These are phyloP conservation scores for Aegilops tauschii DNA, from an alignment of 176 grass and related monocot genomes.

Conservation along the genomic window DNA sequence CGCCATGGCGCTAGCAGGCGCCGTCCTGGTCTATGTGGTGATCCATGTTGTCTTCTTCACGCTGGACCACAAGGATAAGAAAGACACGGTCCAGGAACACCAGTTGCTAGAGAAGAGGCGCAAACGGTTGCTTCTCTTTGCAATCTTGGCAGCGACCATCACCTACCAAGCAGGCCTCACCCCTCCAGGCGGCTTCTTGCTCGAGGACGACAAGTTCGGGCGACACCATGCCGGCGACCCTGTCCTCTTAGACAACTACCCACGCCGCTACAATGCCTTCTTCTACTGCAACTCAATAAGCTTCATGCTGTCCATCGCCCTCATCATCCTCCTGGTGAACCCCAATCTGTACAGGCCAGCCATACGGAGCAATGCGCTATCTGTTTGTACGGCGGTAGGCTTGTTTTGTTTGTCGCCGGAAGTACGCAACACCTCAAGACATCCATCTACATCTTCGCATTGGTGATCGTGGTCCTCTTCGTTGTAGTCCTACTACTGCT, in stretches of 20 bases:
- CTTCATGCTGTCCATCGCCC: too few relatives aligned
- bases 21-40: neutral
- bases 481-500: neutral
- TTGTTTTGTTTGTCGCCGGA: too few relatives aligned
- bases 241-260: neutral
- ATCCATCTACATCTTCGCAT: neutral
- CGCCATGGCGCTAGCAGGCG: neutral
- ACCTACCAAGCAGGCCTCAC: slow-evolving; percentile 38
- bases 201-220: neutral
- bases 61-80: neutral
- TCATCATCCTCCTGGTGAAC: too few relatives aligned
- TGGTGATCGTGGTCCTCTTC: neutral
- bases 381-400: too few relatives aligned
- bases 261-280: slow-evolving; percentile 5
- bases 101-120: neutral
- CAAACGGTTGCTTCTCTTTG: slow-evolving; percentile 3
- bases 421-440: too few relatives aligned
- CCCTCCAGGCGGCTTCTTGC: slow-evolving; percentile 18
- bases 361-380: too few relatives aligned
- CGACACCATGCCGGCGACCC: neutral
- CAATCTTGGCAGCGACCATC: slow-evolving; percentile 14
- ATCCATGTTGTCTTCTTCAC: too few relatives aligned
- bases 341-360: too few relatives aligned
- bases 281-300: slow-evolving; percentile 29
- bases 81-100: neutral